A percentile compares a stretch with the other conserved stretches of the same genome.
Conservation (phyloP, 140 eudicot species). For the Cichorium intybus region DNA sequence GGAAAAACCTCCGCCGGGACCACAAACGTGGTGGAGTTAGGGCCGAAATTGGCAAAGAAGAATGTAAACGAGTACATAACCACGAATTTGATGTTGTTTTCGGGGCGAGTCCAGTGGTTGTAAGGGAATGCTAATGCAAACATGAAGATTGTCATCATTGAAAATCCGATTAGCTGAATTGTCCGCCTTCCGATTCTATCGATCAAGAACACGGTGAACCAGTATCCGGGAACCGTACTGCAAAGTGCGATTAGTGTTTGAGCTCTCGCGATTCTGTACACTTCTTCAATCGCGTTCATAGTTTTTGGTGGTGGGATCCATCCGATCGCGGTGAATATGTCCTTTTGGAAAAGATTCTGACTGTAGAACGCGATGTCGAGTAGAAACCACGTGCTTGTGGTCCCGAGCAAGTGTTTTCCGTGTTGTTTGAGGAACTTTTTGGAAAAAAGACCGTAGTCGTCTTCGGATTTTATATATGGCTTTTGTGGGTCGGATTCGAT, state of each 20-base stretch:
- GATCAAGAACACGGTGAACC: slow-evolving; percentile 78
- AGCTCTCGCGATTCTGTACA: slow-evolving; percentile 65
- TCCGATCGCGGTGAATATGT: slow-evolving; percentile 77
- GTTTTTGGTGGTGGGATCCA: slow-evolving; percentile 84
- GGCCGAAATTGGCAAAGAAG: slow-evolving; percentile 88
- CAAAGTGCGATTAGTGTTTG: slow-evolving; percentile 76
- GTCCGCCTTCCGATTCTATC: slow-evolving; percentile 64
- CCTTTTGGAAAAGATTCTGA: slow-evolving; percentile 81
- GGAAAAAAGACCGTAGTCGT: slow-evolving; percentile 44
- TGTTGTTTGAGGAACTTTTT: slow-evolving; percentile 51
- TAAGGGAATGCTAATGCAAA: slow-evolving; percentile 68
- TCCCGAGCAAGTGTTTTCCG: slow-evolving; percentile 77
- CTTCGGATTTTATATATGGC: slow-evolving; percentile 4
- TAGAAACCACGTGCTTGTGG: slow-evolving; percentile 69
- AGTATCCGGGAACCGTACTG: slow-evolving; percentile 88
- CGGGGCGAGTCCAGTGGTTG: slow-evolving; percentile 70
- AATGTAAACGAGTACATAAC: slow-evolving; percentile 76
- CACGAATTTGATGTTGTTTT: slow-evolving; percentile 59
- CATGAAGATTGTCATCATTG: slow-evolving; percentile 79
- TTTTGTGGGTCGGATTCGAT: slow-evolving; percentile 46
- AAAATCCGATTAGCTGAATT: slow-evolving; percentile 64
- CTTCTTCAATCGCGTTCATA: slow-evolving; percentile 71
- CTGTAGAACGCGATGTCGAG: slow-evolving; percentile 84
- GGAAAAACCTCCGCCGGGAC: slow-evolving; percentile 96
- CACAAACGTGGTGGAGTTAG: slow-evolving; percentile 84